Conservation (phyloP, 306 rosid species). For the Cajanus cajan region DNA sequence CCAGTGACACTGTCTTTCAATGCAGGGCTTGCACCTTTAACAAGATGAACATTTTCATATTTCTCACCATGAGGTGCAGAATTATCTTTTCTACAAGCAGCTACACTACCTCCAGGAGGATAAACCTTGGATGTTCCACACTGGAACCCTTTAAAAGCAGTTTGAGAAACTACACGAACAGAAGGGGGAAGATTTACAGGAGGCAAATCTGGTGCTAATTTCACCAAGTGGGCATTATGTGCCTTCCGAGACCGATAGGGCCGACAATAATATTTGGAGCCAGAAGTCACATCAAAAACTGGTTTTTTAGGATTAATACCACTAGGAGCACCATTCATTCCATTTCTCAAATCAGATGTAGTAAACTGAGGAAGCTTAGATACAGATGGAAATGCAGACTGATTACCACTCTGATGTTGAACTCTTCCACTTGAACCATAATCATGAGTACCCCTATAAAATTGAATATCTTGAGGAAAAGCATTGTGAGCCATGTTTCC, state of each 20-base stretch:
- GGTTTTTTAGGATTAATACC: conserved; percentile 39
- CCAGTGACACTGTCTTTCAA: conserved; percentile 33
- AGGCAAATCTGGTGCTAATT: conserved; percentile 86
- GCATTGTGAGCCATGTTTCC: conserved; percentile 47
- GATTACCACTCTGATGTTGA: conserved; percentile 44
- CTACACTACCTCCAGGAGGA: conserved; percentile 45
- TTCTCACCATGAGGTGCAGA: conserved; percentile 42
- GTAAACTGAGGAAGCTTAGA: conserved; percentile 44
- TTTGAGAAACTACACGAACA: conserved; percentile 80
- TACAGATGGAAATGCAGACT: conserved; percentile 35
- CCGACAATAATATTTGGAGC: conserved; percentile 46
- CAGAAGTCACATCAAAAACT: conserved; percentile 37
- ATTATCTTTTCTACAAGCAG: conserved; percentile 42
- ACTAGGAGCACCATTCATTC: conserved; percentile 40
- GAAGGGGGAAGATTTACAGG: conserved; percentile 95
- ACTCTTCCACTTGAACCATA: conserved; percentile 40
- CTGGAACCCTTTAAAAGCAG: conserved; percentile 61
- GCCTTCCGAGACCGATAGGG: conserved; percentile 59
- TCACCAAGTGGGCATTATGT: conserved; percentile 58
- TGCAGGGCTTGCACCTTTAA: conserved; percentile 30
- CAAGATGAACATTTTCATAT: conserved; percentile 23
- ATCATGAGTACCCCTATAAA: conserved; percentile 30
- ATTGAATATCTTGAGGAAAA: conserved; percentile 33
- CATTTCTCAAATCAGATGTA: conserved; percentile 42
- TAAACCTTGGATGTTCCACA: conserved; percentile 47